These are phyloP conservation scores for Aethionema arabicum DNA, from an alignment of 345 rosid species.

Conservation along the genomic window DNA sequence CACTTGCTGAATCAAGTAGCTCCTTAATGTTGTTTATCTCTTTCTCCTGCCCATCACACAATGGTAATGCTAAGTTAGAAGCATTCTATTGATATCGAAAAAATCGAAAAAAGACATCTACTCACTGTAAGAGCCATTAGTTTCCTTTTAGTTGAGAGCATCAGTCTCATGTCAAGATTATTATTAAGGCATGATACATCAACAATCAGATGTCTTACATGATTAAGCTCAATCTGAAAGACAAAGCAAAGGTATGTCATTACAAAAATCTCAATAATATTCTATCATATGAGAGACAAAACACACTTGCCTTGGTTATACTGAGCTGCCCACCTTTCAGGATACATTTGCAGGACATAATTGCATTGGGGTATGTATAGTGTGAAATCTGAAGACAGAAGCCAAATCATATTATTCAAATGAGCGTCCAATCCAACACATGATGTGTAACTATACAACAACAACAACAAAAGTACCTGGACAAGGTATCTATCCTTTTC, in stretches of 20 bases:
- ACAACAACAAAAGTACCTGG: conserved; percentile 38
- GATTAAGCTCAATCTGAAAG: conserved; percentile 48
- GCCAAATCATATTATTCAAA: neutral
- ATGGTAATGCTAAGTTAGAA: conserved; percentile 2
- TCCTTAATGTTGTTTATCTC: conserved; percentile 47
- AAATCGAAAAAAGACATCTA: neutral
- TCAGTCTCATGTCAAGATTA: conserved; percentile 62
- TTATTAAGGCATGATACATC: conserved; percentile 59
- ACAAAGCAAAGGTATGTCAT: neutral
- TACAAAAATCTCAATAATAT: neutral
- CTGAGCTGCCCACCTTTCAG: conserved; percentile 41
- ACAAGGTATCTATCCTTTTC: conserved; percentile 48
- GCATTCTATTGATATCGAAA: neutral
- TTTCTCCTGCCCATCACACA: conserved; percentile 50
- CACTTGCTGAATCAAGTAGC: conserved; percentile 50
- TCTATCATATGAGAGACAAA: neutral
- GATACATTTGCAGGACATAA: conserved; percentile 55
- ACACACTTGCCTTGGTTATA: conserved; percentile 50
- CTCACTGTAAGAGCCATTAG: conserved; percentile 44
- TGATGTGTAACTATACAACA: conserved; percentile 35
- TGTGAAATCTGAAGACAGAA: conserved; percentile 42
- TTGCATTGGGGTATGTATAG: conserved; percentile 24
- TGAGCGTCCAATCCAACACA: too few species aligned
- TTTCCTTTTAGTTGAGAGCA: conserved; percentile 47
- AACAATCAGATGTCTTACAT: conserved; percentile 46